Evolutionary conservation across 352 stramenopile species (phyloP), one percentile per base, ranked within the genome.

Genomic region (Globisporangium uncinulatum): DNA sequence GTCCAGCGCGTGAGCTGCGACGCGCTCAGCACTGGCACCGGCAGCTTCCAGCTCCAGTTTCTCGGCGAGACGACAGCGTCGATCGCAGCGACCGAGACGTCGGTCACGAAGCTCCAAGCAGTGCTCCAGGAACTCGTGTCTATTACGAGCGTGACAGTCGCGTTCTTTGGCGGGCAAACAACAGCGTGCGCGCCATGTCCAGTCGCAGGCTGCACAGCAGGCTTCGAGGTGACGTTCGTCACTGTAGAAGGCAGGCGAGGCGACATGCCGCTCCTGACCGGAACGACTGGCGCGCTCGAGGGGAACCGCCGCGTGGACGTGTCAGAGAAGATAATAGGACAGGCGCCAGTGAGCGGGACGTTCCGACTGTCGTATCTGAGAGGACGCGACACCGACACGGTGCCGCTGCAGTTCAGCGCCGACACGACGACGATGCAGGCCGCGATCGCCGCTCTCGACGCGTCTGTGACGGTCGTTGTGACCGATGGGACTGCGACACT

Each of bases 1-100:
- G 70, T 96, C 3, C 95, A 99, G 69, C 66, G 77, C 24, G 79
- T 98, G 41, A 79, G 70, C 6, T 99, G 96, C 59, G 95, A 98
- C 63, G 93, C 91, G 9, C 80, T 70, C 36, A 90, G 77, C 44
- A 54, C 59, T 0, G 79, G 53, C 4, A 71, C 56, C 0, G 95
- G 95, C 6, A 83, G 71, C 21, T 99, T 99, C 66, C 74, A 74
- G 0, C 61, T 96, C 4, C 72, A 50, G 2, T 97, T 98, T 32
- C 44, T 79, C n/a, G 92, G 88, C 4, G 79, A 95, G 48, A 97
- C 79, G 15, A 98, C 93, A 6, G 78, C 80, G 8, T 85, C 82
- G 13, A 98, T 99, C 64, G 55, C 63, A 20, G 71, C 73, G 42
- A 89, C 74, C 14, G 79, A 98, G 68, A 87, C 86, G 7, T 74